Percentiles rank a stretch among this genome's conserved stretches.
These are phyloP conservation scores for Thielaviopsis ethacetica DNA, from an alignment of 2,329 filamentous ascomycete species.

Conservation along the genomic window DNA sequence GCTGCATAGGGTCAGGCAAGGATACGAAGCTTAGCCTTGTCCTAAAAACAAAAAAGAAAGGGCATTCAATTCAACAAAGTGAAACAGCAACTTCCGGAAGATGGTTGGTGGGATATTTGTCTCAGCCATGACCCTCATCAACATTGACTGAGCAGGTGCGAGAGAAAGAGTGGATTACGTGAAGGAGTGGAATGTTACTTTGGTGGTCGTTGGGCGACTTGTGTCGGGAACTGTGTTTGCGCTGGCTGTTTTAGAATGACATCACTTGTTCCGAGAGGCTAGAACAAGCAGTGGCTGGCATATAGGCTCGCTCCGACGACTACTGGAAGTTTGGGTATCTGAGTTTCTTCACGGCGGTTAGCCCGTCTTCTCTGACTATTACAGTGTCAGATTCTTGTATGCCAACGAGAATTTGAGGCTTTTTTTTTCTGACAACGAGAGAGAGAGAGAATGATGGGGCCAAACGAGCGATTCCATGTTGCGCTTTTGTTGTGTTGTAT, in stretches of 20 bases:
- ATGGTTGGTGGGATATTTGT: neutral
- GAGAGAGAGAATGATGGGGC: neutral
- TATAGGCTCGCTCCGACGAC: neutral
- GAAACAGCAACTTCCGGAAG: conserved; percentile 11
- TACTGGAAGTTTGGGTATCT: neutral
- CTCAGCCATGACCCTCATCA: neutral
- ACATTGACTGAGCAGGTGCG: neutral
- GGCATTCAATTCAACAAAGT: conserved; percentile 13
- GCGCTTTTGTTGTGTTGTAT: neutral
- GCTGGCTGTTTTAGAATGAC: neutral
- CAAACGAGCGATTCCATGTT: neutral
- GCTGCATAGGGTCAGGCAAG: conserved; percentile 43
- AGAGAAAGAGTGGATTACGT: neutral
- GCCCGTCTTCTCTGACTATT: neutral
- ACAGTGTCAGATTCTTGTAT: neutral
- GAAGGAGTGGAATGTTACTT: neutral
- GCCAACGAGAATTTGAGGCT: neutral
- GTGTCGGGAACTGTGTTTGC: neutral
- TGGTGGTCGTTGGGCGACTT: neutral
- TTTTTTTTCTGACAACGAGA: neutral
- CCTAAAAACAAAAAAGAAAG: conserved; percentile 32
- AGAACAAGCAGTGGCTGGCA: neutral
- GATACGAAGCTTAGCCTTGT: conserved; percentile 36
- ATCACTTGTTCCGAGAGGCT: neutral
- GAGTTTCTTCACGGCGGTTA: neutral